Base-by-base conservation (phyloP, 2,329 filamentous ascomycete genomes). In the Clarireedia paspali region DNA sequence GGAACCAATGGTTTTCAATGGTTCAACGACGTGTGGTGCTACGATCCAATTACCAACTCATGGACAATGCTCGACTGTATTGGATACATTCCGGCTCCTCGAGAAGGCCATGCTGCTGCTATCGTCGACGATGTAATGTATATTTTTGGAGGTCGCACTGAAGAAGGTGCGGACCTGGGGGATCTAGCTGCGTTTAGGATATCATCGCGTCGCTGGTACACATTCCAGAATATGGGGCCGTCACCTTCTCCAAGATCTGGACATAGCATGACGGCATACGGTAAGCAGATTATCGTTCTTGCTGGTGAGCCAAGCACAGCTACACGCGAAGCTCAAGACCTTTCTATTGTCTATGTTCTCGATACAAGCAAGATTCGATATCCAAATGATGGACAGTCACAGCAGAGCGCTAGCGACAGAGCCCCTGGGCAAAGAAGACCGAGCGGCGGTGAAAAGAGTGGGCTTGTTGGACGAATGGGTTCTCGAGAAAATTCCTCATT, bases 11-110 rank as follows among this genome's bases (percentile, higher is more conserved):
- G 94, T 42, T 83, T 91, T 55, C 85, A 89, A 66, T 99, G 94
- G 95, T 99, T 97, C 75, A 99, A 97, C 70, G 94, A 99, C 69
- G 94, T 99, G 48, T 99, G 94, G 94, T 89, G 86, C 52, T 99
- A 94, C 70, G 92, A 96, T 66, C 88, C 91, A 6, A 79, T 84
- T 55, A 75, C 81, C 47, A 96, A 96, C 70, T 75, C 80, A 55
- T 99, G 94, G 94, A 75, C 83, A 9, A 87, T 95, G 69, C 79
- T 96, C 55, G 92, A 97, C 67, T 99, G 94, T 70, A 96, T 97
- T 66, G 94, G 94, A 38, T 99, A 96, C 71, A 97, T 99, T 58
- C 94, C 95, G 1, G 86, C 91, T 1, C 86, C 92, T 17, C 84
- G 94, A 59, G 94, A 99, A 77, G 94, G 94, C 3, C 94, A 99